Evolutionary conservation across 2,329 filamentous ascomycete species (phyloP).

Genomic region (Ophiostoma ips): DNA sequence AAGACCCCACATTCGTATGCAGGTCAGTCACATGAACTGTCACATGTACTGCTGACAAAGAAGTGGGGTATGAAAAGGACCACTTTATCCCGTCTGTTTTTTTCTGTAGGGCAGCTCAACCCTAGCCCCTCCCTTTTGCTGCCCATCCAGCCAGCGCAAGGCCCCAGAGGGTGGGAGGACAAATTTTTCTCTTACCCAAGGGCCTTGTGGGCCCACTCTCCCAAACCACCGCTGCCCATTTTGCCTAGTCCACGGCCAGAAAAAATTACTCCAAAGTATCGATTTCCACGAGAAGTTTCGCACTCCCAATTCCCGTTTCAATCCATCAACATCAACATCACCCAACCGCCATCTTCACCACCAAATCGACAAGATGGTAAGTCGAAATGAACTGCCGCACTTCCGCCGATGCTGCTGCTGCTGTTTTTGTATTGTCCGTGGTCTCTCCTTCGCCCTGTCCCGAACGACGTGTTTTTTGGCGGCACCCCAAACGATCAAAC

Average conservation of each 20-base stretch:
- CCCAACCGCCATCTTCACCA: slow-evolving; percentile 10
- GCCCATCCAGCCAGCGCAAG: slow-evolving; percentile 2
- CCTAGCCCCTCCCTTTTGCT: slow-evolving; percentile 11
- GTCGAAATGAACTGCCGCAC: slow-evolving; percentile 5
- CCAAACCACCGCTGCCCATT: slow-evolving; percentile 2
- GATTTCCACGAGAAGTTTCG: slow-evolving; percentile 9
- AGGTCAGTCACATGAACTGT: not conserved
- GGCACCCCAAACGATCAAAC: too few relatives aligned
- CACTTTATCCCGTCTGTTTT: not conserved
- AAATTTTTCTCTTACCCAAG: slow-evolving; percentile 7
- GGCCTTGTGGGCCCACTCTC: slow-evolving; percentile 3
- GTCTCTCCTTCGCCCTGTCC: not conserved
- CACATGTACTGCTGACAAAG: not conserved
- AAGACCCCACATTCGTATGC: not conserved
- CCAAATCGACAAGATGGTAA: slow-evolving; percentile 15
- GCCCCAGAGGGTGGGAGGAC: not conserved
- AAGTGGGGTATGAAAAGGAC: not conserved
- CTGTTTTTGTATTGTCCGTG: not conserved
- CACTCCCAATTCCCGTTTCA: slow-evolving; percentile 7
- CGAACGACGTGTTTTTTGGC: too few relatives aligned
- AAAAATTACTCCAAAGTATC: slow-evolving; percentile 13
- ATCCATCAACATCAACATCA: slow-evolving; percentile 8
- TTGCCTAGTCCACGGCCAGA: slow-evolving; percentile 4
- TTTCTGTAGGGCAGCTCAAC: slow-evolving; percentile 11
- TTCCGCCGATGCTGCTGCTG: not conserved